These are phyloP conservation scores for Brassica cretica DNA, from an alignment of 345 rosid species.

Conservation along the genomic window DNA sequence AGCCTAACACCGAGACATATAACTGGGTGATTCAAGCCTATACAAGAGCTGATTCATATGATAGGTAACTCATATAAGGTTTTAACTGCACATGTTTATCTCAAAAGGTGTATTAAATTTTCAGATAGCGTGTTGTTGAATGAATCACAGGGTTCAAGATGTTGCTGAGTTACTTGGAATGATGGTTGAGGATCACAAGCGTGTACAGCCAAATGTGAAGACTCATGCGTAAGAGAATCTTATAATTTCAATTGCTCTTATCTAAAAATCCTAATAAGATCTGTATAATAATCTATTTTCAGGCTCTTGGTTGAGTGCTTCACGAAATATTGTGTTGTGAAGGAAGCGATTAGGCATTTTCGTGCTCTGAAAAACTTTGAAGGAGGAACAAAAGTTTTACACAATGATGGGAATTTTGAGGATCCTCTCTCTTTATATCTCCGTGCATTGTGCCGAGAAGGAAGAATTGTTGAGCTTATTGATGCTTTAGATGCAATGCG, in stretches of 20 bases:
- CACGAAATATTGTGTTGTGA: slow-evolving; percentile 77
- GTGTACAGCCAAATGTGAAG: slow-evolving; percentile 82
- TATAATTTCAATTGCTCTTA: slow-evolving; percentile 18
- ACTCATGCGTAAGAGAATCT: slow-evolving; percentile 72
- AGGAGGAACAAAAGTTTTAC: slow-evolving; percentile 75
- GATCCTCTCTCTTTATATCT: slow-evolving; percentile 97
- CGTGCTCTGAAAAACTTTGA: slow-evolving; percentile 79
- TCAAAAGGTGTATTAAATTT: neutral
- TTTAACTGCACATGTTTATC: neutral
- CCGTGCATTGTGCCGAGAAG: slow-evolving; percentile 95
- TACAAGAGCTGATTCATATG: slow-evolving; percentile 93
- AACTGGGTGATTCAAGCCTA: slow-evolving; percentile 98
- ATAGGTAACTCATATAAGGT: slow-evolving; percentile 54
- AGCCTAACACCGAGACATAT: slow-evolving; percentile 91
- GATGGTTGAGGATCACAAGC: slow-evolving; percentile 96
- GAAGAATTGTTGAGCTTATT: slow-evolving; percentile 81
- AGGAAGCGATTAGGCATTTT: slow-evolving; percentile 94
- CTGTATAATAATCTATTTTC: slow-evolving; percentile 37
- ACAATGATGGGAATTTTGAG: slow-evolving; percentile 73
- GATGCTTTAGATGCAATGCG: slow-evolving; percentile 91
- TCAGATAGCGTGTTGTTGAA: slow-evolving; percentile 21
- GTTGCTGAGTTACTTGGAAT: slow-evolving; percentile 96
- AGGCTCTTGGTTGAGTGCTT: slow-evolving; percentile 96
- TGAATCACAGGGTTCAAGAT: slow-evolving; percentile 72
- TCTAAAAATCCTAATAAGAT: neutral